These are phyloP conservation scores for Lepidium didymum DNA, from an alignment of 345 rosid species.

Conservation along the genomic window DNA sequence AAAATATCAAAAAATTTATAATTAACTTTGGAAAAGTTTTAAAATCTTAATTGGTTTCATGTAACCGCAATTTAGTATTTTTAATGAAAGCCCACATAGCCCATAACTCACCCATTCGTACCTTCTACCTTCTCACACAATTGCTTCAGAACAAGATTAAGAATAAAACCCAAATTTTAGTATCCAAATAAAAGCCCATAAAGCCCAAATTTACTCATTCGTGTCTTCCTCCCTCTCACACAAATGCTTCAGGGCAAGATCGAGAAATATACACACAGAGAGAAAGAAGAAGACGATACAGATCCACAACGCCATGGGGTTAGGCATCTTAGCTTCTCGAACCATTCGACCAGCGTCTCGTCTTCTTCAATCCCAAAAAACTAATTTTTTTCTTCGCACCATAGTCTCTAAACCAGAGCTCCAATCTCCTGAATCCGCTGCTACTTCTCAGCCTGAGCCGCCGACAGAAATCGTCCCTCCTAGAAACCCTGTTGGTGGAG, in stretches of 20 bases:
- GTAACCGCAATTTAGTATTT: background rate
- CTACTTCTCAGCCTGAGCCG: constrained; percentile 45
- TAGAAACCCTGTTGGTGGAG: constrained; percentile 72
- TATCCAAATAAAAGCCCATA: background rate
- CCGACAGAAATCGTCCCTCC: constrained; percentile 47
- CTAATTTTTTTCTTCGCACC: constrained; percentile 43
- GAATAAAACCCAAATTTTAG: background rate
- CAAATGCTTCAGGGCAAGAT: constrained; percentile 7
- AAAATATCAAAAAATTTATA: too few species aligned
- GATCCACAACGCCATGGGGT: constrained; percentile 52
- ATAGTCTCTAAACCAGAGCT: constrained; percentile 70
- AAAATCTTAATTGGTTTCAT: background rate
- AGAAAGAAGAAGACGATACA: constrained; percentile 9
- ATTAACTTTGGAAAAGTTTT: too few species aligned
- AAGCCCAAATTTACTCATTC: constrained; percentile 13
- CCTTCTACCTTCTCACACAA: background rate
- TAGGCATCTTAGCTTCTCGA: constrained; percentile 72
- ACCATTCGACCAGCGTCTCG: constrained; percentile 37
- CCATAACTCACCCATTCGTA: constrained; percentile 7
- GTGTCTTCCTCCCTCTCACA: constrained; percentile 5
- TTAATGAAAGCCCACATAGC: background rate
- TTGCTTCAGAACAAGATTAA: background rate
- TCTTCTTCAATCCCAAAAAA: constrained; percentile 31
- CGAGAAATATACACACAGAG: constrained; percentile 3
- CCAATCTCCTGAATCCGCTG: constrained; percentile 61